A percentile compares a stretch with the other conserved stretches of the same genome.
phyloP scores from a whole-genome alignment of 257 asterid genomes.

The Salvia miltiorrhiza region DNA sequence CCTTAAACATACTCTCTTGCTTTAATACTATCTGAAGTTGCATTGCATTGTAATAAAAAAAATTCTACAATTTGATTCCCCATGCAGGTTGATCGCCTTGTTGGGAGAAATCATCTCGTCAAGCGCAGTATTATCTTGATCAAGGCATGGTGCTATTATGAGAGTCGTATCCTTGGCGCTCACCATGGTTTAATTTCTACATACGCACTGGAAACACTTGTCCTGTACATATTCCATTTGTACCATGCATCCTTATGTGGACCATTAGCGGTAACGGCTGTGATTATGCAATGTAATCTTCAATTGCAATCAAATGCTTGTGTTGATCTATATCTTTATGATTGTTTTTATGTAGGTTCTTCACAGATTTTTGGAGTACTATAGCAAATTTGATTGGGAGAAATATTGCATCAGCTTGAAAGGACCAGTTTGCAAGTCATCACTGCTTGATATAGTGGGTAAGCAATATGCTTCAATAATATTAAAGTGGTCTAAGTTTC shows the following conservation, averaged over 20 bases:
- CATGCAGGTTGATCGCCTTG: constrained; percentile 69
- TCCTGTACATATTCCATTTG: constrained; percentile 40
- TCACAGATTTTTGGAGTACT: constrained; percentile 64
- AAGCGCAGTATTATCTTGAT: constrained; percentile 72
- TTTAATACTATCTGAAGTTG: constrained; percentile 1
- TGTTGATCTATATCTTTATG: constrained; percentile 13
- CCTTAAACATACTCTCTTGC: background rate
- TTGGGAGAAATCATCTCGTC: constrained; percentile 70
- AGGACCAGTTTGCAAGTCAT: constrained; percentile 64
- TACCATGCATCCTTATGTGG: constrained; percentile 37
- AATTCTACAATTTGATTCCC: constrained; percentile 8
- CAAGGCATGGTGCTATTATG: constrained; percentile 82
- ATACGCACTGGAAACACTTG: constrained; percentile 46
- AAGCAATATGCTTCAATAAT: constrained; percentile 23
- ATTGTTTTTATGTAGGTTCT: constrained; percentile 48
- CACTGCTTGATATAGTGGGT: constrained; percentile 63
- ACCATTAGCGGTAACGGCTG: constrained; percentile 52
- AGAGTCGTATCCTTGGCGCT: constrained; percentile 85
- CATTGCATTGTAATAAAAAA: background rate
- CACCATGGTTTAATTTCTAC: constrained; percentile 75
- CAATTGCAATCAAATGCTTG: constrained; percentile 1
- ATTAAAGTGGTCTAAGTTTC: background rate
- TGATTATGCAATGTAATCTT: constrained; percentile 7
- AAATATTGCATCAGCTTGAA: constrained; percentile 60
- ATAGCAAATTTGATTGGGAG: constrained; percentile 85